Base-by-base conservation (phyloP, 306 rosid species). In the Sindora glabra region DNA sequence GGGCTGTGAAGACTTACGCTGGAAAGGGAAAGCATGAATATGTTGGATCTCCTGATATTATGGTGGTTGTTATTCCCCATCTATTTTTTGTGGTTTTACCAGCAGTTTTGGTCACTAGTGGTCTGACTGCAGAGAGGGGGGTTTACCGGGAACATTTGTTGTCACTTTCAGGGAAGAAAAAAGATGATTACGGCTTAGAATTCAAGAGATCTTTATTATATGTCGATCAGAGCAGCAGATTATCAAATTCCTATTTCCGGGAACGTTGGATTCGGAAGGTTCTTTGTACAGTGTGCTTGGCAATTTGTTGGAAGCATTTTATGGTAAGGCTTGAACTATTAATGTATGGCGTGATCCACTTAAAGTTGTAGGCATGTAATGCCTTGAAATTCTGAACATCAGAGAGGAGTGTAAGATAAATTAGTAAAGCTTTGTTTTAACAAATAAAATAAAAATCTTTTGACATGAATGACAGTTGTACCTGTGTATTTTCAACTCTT, bases 51-150 rank as follows among this genome's bases (percentile, higher is more conserved):
- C 96, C 99, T 21, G 99, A 92, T 82, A 36, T 82, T 34, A 57
- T 92, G 85, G 85, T 89, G 73, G 49, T 89, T 64, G 99, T 92
- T 79, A 78, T 89, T 78, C 85, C 99, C 56, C 99, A 92, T 67
- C 74, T 88, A 8, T 8, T 83, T 40, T 78, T 73, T 55, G 94
- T 82, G 67, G 89, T 89, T 65, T 64, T 88, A 48, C 99, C 96
- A 59, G 77, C 94, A 65, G 53, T 86, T 70, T 52, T 86, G 49
- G 83, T 78, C 58, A 34, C 71, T 29, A 52, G 48, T 14, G 78
- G 80, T 63, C 76, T 92, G 74, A 77, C 79, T 13, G 83, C 82
- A 2, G 99, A 92, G 71, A 68, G 87, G 72, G 82, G 51, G 5
- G 54, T 89, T 40, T 80, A 59, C 56, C 65, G 81, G 75, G 82